Evolutionary conservation across 306 rosid genomes (phyloP).

Genomic region (Erythrophleum fordii): DNA sequence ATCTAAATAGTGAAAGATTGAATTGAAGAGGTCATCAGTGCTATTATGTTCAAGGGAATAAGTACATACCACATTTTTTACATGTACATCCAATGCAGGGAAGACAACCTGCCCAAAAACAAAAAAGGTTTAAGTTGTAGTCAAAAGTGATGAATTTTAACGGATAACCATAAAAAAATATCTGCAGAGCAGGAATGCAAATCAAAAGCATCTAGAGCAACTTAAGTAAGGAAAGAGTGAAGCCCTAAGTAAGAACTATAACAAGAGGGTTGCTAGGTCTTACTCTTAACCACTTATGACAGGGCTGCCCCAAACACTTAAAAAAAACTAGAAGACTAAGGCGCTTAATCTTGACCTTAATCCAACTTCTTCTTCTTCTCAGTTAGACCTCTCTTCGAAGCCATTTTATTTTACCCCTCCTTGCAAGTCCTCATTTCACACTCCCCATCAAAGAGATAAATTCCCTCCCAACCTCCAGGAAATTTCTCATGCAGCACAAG

Average conservation of each 20-base stretch:
- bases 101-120: conserved; percentile 75
- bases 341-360: background rate
- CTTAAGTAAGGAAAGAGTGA: background rate
- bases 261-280: background rate
- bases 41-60: conserved; percentile 80
- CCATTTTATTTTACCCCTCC: background rate
- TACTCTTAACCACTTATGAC: background rate
- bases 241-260: background rate
- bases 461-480: background rate
- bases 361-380: background rate
- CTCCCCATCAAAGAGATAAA: background rate
- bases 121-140: conserved; percentile 14
- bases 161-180: conserved; percentile 13
- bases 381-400: background rate
- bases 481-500: too few species aligned
- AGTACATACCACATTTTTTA: conserved; percentile 68
- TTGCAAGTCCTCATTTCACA: background rate
- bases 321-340: background rate
- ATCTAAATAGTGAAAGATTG: conserved; percentile 62
- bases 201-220: background rate
- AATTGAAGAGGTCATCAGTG: conserved; percentile 62
- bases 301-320: background rate
- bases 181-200: background rate
- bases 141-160: conserved; percentile 19
- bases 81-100: conserved; percentile 68